Evolutionary conservation across 202 grass and related monocot genomes (phyloP), one percentile per base, ranked within the genome.

Genomic region (Musa balbisiana): DNA sequence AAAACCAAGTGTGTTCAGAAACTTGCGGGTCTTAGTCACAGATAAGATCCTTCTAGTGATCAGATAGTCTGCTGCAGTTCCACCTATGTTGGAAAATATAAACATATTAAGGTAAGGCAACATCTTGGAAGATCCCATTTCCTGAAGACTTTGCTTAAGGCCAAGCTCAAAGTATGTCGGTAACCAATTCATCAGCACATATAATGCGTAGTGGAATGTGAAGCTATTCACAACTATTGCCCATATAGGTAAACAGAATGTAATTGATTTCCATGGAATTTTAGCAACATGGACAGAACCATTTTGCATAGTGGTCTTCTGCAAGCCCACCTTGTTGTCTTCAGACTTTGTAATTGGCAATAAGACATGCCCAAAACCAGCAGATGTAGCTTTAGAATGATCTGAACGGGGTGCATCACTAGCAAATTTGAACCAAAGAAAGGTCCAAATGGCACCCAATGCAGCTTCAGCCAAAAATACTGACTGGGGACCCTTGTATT

Each of bases 151-250:
- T 11, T 85, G 85, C 69, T 88, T 63, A 75, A 93, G 86, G 17
- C 84, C 88, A 26, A 91, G 73, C 53, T 93, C 94, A 23, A 89
- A 98, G 78, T 98, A 98, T n/a, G 94, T 98, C 53, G 94, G 94
- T 62, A 93, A 81, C 94, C 94, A 98, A 54, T 98, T 98, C 90
- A 98, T 87, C 62, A 98, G 84, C 69, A 98, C 94, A 81, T 98
- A 98, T 64, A 98, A 76, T 29, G 94, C 94, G 66, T 93, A 97
- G 73, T 97, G 94, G 80, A 98, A 97, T 60, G 90, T 93, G 84
- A 98, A 98, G 76, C 89, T 98, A 72, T 93, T 93, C 10, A 98
- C 83, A 2, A 93, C 79, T 53, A 98, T 98, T 74, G 90, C 90
- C 94, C 94, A 98, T 62, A 98, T 88, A 26, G 94, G 94, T 67